These are phyloP conservation scores for Umbilicus rupestris DNA, from an alignment of 164 flowering plant species.

Conservation along the genomic window DNA sequence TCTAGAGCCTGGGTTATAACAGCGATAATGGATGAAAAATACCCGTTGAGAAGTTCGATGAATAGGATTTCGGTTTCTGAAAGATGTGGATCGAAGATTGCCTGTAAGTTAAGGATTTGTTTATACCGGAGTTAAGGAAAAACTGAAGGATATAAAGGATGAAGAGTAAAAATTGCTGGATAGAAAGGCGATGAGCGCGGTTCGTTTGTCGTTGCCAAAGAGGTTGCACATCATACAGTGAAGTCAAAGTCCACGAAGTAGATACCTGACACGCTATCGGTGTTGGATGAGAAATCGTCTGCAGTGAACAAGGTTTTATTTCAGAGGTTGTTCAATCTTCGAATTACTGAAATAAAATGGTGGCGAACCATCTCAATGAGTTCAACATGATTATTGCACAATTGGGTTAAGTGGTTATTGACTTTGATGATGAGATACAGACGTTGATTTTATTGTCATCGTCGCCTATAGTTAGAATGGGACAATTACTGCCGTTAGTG, in stretches of 20 bases:
- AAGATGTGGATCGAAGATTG: too few species aligned
- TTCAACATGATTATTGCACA: not conserved
- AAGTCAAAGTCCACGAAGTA: too few species aligned
- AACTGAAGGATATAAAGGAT: not conserved
- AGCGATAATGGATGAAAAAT: too few species aligned
- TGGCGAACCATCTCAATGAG: not conserved
- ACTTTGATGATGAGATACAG: too few species aligned
- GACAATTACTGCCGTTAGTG: too few species aligned
- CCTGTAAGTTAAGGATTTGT: conserved; percentile 5
- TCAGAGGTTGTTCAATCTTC: not conserved
- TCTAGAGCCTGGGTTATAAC: too few species aligned
- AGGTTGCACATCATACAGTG: not conserved
- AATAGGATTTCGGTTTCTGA: too few species aligned
- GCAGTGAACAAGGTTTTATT: not conserved
- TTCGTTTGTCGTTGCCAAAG: not conserved
- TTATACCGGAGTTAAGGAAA: not conserved
- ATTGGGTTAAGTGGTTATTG: not conserved
- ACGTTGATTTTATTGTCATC: too few species aligned
- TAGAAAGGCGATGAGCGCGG: not conserved
- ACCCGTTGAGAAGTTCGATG: too few species aligned
- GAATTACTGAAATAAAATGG: not conserved
- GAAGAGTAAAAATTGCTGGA: not conserved
- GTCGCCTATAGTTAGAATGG: too few species aligned
- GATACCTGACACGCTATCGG: not conserved
- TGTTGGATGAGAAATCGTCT: not conserved